phyloP scores from a whole-genome alignment of 495 filamentous ascomycete species.

The Echria macrotheca region DNA sequence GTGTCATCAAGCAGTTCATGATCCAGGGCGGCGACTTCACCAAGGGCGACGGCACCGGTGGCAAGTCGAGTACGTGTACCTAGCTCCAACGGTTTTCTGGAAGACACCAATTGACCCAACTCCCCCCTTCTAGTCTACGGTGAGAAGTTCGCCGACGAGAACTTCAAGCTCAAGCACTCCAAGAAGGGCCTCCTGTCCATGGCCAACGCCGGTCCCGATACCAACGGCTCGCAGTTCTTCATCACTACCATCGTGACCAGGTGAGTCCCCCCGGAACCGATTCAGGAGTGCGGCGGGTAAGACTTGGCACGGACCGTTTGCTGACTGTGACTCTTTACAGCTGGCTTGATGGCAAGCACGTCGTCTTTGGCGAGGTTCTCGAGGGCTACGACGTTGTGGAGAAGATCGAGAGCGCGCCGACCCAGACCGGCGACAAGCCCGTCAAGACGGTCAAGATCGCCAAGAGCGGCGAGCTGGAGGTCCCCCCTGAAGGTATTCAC shows the following conservation, averaged over 20 bases:
- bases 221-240: conserved; percentile 99
- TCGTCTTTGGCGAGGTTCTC: conserved; percentile 87
- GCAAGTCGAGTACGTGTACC: conserved; percentile 72
- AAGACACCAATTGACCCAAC: no score
- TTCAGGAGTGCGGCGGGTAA: background rate
- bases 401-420: conserved; percentile 76
- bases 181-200: conserved; percentile 66
- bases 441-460: conserved; percentile 71
- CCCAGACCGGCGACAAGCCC: conserved; percentile 67
- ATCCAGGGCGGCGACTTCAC: conserved; percentile 99
- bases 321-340: conserved; percentile 40
- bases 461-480: conserved; percentile 88
- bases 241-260: conserved; percentile 80
- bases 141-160: conserved; percentile 92
- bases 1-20: conserved; percentile 98
- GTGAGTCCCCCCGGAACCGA: conserved; percentile 43
- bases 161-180: conserved; percentile 95
- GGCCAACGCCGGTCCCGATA: conserved; percentile 97
- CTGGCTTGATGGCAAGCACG: conserved; percentile 85
- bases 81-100: background rate
- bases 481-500: conserved; percentile 96
- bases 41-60: conserved; percentile 89
- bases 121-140: conserved; percentile 90
- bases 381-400: conserved; percentile 89
- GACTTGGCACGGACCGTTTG: background rate